phyloP scores from a whole-genome alignment of 2,329 filamentous ascomycete genomes.

The Aureobasidium mangrovei region DNA sequence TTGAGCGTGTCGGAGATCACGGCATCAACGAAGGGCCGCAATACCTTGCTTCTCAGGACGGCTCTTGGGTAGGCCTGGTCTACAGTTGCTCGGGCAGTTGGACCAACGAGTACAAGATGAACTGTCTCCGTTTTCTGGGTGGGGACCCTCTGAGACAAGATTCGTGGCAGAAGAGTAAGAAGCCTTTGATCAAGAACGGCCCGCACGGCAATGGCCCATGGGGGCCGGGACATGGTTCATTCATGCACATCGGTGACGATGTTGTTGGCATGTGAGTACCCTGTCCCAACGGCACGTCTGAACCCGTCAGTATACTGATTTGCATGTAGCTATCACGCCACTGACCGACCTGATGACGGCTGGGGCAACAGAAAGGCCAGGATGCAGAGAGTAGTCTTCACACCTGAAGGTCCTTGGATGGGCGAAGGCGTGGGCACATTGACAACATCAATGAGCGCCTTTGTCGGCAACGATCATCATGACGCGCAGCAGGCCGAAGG shows the following conservation, averaged over 20 bases:
- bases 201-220: conserved; percentile 31
- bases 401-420: conserved; percentile 33
- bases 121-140: conserved; percentile 33
- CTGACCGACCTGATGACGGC: conserved; percentile 35
- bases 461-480: conserved; percentile 6
- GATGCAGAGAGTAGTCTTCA: conserved; percentile 34
- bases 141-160: conserved; percentile 31
- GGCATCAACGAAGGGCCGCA: conserved; percentile 41
- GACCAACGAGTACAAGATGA: conserved; percentile 43
- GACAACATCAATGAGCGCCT: conserved; percentile 18
- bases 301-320: too few relatives aligned
- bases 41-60: conserved; percentile 28
- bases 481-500: not conserved
- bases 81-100: conserved; percentile 39
- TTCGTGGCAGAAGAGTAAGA: conserved; percentile 33
- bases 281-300: too few relatives aligned
- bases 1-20: conserved; percentile 32
- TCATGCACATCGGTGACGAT: conserved; percentile 34
- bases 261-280: conserved; percentile 28
- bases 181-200: conserved; percentile 33
- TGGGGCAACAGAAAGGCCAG: conserved; percentile 38
- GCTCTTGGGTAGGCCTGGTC: conserved; percentile 35
- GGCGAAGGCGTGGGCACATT: conserved; percentile 31
- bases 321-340: conserved; percentile 33
- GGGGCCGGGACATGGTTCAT: conserved; percentile 40